Conservation (phyloP, 2,329 filamentous ascomycete species). For the Ceratocystis colombiana region DNA sequence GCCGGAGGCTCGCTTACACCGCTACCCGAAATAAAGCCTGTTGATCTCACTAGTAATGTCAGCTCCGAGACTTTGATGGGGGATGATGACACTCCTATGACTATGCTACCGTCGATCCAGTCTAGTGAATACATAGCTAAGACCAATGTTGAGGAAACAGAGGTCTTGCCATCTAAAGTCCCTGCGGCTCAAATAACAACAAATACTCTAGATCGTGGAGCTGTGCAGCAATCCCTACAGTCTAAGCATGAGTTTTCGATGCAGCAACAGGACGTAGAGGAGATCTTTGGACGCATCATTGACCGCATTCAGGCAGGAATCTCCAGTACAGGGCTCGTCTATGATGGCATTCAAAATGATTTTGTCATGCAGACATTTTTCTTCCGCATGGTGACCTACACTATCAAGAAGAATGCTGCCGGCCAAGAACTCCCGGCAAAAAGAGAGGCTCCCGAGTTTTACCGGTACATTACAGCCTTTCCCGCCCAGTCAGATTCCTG, state of each 20-base stretch:
- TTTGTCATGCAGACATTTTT: conserved; percentile 62
- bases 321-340: conserved; percentile 53
- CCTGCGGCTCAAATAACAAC: background rate
- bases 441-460: conserved; percentile 36
- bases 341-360: conserved; percentile 66
- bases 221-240: conserved; percentile 39
- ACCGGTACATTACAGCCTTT: conserved; percentile 53
- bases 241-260: conserved; percentile 27
- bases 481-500: conserved; percentile 41
- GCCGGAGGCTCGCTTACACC: conserved; percentile 15
- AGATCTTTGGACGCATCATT: conserved; percentile 87
- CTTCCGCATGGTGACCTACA: conserved; percentile 51
- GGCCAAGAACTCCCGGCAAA: conserved; percentile 23
- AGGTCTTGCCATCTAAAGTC: background rate
- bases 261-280: conserved; percentile 82
- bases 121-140: background rate
- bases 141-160: background rate
- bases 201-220: conserved; percentile 29
- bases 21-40: background rate
- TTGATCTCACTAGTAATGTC: conserved; percentile 13
- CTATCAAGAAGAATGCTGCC: conserved; percentile 41
- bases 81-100: conserved; percentile 17
- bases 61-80: conserved; percentile 21
- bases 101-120: background rate
- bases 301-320: conserved; percentile 87